Percentiles rank a stretch among this genome's conserved stretches.
Evolutionary conservation across 805 yeast species (phyloP).

Genomic region (Teunomyces tritomae): DNA sequence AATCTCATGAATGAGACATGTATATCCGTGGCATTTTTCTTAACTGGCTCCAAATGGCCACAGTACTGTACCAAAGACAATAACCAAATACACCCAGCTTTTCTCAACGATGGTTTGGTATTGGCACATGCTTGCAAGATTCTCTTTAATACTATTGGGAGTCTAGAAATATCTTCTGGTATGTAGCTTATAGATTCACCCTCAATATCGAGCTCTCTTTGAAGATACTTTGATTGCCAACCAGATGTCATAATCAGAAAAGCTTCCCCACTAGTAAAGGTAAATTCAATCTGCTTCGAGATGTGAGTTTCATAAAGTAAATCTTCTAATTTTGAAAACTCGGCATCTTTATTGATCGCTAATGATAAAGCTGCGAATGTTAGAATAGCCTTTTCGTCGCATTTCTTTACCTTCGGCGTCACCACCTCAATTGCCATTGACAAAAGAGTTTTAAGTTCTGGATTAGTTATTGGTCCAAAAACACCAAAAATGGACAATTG

Average conservation of each 20-base stretch:
- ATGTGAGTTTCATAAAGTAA: constrained; percentile 54
- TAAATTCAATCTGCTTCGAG: constrained; percentile 70
- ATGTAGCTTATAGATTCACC: constrained; percentile 22
- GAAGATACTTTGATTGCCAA: constrained; percentile 62
- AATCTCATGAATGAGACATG: constrained; percentile 77
- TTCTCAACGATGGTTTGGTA: constrained; percentile 72
- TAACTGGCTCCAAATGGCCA: constrained; percentile 44
- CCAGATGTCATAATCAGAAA: constrained; percentile 69
- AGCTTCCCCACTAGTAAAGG: constrained; percentile 84
- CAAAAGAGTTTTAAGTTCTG: constrained; percentile 14
- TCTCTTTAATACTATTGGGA: constrained; percentile 40
- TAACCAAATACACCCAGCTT: constrained; percentile 82
- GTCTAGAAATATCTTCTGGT: constrained; percentile 16
- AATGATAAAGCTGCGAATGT: constrained; percentile 57
- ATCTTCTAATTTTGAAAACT: constrained; percentile 35
- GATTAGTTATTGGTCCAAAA: constrained; percentile 33
- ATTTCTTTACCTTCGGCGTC: constrained; percentile 45
- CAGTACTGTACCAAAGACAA: constrained; percentile 77
- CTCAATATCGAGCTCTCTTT: constrained; percentile 53
- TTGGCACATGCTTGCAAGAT: constrained; percentile 54
- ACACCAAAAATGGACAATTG: constrained; percentile 48
- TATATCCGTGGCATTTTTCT: constrained; percentile 50
- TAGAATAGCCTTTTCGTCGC: constrained; percentile 58
- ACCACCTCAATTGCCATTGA: constrained; percentile 20
- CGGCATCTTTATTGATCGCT: constrained; percentile 15